Percentiles rank a stretch among this genome's conserved stretches.
Conservation (phyloP, 768 basidiomycete genomes). For the Goffeauzyma gilvescens region DNA sequence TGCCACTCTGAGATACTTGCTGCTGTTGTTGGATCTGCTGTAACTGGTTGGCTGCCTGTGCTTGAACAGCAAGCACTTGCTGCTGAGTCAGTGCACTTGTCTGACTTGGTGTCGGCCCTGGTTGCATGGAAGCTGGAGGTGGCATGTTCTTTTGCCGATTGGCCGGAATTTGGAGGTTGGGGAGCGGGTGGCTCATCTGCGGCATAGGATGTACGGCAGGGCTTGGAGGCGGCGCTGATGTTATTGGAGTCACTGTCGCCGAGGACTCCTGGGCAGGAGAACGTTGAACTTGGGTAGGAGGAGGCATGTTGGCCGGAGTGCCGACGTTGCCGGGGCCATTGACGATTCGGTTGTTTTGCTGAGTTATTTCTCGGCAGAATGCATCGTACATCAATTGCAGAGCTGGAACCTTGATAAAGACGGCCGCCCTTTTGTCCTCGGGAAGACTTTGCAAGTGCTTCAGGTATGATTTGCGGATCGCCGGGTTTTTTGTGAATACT, state of each 20-base stretch:
- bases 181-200: too few relatives aligned
- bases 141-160: constrained; percentile 6
- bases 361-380: too few relatives aligned
- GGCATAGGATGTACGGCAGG: not conserved
- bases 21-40: constrained; percentile 3
- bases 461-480: constrained; percentile 6
- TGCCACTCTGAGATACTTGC: too few relatives aligned
- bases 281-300: too few relatives aligned
- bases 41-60: constrained; percentile 2
- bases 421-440: constrained; percentile 4
- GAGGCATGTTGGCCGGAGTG: too few relatives aligned
- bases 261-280: too few relatives aligned
- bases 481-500: constrained; percentile 7
- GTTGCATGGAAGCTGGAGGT: constrained; percentile 1
- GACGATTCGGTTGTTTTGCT: too few relatives aligned
- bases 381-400: too few relatives aligned
- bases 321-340: too few relatives aligned
- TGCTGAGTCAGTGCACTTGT: too few relatives aligned
- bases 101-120: not conserved
- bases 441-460: not conserved
- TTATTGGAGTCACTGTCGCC: too few relatives aligned
- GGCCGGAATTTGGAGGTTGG: constrained; percentile 6
- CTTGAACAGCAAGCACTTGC: not conserved
- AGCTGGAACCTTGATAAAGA: constrained; percentile 6
- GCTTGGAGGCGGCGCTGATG: too few relatives aligned